Evolutionary conservation across 2,329 filamentous ascomycete genomes (phyloP).

Genomic region (Claviceps maximensis): DNA sequence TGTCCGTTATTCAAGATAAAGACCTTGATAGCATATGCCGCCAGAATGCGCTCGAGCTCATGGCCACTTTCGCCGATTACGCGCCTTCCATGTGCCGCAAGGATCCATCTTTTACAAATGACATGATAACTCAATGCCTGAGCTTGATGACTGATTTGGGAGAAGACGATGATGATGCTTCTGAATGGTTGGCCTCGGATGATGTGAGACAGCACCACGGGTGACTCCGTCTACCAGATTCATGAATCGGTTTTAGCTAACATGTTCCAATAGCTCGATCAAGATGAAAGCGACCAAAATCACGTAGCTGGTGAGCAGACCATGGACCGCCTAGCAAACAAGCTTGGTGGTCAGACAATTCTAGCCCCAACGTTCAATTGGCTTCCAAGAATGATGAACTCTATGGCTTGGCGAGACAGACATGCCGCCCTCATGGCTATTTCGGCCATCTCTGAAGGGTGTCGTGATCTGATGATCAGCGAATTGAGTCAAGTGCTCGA

Average conservation of each 20-base stretch:
- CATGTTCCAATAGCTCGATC: conserved; percentile 51
- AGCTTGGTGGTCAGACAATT: conserved; percentile 87
- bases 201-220: conserved; percentile 46
- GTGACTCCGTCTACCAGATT: neutral
- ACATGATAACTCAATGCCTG: conserved; percentile 97
- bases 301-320: conserved; percentile 96
- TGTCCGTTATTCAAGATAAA: conserved; percentile 91
- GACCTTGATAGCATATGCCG: conserved; percentile 80
- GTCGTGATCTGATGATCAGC: conserved; percentile 86
- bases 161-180: conserved; percentile 83
- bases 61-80: conserved; percentile 96
- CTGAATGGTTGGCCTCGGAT: conserved; percentile 85
- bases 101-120: conserved; percentile 76
- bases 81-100: conserved; percentile 91
- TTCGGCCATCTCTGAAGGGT: conserved; percentile 95
- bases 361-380: conserved; percentile 89
- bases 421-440: conserved; percentile 98
- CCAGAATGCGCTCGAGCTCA: conserved; percentile 90
- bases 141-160: conserved; percentile 97
- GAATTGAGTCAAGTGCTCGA: conserved; percentile 91
- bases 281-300: conserved; percentile 92
- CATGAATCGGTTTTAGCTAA: conserved; percentile 12
- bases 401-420: conserved; percentile 83
- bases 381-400: conserved; percentile 96
- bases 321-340: conserved; percentile 96